Evolutionary conservation across 129 eudicot species (phyloP).

Genomic region (Apium graveolens): DNA sequence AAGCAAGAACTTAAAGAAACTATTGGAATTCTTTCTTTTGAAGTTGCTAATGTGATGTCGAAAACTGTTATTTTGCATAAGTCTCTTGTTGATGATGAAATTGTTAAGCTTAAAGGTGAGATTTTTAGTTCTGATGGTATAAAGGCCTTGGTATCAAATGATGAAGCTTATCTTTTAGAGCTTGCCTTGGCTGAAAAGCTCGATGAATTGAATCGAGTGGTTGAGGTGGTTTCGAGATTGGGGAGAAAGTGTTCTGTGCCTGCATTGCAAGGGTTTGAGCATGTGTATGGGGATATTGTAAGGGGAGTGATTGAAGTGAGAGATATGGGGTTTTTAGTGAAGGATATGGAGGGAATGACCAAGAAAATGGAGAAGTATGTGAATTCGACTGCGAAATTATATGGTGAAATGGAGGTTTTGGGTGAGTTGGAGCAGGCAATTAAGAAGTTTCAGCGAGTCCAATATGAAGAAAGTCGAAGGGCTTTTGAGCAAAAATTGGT

Average conservation of each 20-base stretch:
- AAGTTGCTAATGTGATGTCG: conserved; percentile 86
- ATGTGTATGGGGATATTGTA: conserved; percentile 68
- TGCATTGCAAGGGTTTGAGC: conserved; percentile 70
- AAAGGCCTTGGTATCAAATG: conserved; percentile 48
- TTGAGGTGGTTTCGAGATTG: conserved; percentile 60
- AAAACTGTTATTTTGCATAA: conserved; percentile 60
- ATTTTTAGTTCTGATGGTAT: conserved; percentile 58
- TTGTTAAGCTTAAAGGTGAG: conserved; percentile 41
- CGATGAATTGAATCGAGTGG: conserved; percentile 60
- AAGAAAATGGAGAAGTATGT: conserved; percentile 80
- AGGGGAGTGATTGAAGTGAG: conserved; percentile 53
- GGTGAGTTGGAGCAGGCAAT: conserved; percentile 52
- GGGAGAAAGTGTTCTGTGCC: conserved; percentile 66
- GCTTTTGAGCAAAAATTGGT: conserved; percentile 71
- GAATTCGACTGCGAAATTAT: conserved; percentile 46
- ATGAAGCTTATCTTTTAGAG: conserved; percentile 52
- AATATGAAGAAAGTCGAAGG: conserved; percentile 55
- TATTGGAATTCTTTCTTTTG: conserved; percentile 81
- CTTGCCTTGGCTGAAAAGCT: conserved; percentile 61
- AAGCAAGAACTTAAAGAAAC: conserved; percentile 37
- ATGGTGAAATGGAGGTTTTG: conserved; percentile 71
- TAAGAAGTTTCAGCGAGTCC: conserved; percentile 52
- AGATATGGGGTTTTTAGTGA: conserved; percentile 62
- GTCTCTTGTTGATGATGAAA: conserved; percentile 53
- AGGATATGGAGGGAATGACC: conserved; percentile 86